These are phyloP conservation scores for Trametes coccinea DNA, from an alignment of 768 basidiomycete genomes.

Conservation along the genomic window DNA sequence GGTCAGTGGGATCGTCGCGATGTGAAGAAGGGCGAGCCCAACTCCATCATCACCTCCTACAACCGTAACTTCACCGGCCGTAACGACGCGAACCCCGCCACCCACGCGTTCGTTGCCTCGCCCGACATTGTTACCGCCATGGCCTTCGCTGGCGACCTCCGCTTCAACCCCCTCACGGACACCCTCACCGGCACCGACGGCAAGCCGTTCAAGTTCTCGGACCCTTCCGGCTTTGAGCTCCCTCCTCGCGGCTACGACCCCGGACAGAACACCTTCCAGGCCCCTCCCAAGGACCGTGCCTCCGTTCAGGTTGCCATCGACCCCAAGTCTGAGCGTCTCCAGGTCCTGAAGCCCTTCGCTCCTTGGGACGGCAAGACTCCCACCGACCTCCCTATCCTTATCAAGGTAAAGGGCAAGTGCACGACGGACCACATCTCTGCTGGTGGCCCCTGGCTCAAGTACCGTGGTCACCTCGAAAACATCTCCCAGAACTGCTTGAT, in stretches of 20 bases:
- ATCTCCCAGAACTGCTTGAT: slow-evolving; percentile 99
- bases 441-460: slow-evolving; percentile 99
- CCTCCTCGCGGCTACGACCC: slow-evolving; percentile 96
- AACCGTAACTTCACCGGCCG: slow-evolving; percentile 99
- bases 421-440: slow-evolving; percentile 97
- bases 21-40: slow-evolving; percentile 93
- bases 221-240: slow-evolving; percentile 88
- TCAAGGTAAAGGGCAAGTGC: slow-evolving; percentile 99
- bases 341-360: slow-evolving; percentile 85
- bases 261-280: slow-evolving; percentile 95
- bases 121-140: slow-evolving; percentile 96
- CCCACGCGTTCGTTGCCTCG: slow-evolving; percentile 94
- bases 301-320: slow-evolving; percentile 84
- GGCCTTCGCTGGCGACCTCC: slow-evolving; percentile 89
- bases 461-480: slow-evolving; percentile 98
- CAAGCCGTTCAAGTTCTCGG: slow-evolving; percentile 96
- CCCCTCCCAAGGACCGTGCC: slow-evolving; percentile 84
- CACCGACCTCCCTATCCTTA: slow-evolving; percentile 85
- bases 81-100: slow-evolving; percentile 99
- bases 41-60: slow-evolving; percentile 99
- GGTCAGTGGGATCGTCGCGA: slow-evolving; percentile 99
- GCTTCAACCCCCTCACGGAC: slow-evolving; percentile 97
- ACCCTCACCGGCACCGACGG: slow-evolving; percentile 85
- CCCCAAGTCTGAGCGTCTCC: slow-evolving; percentile 86
- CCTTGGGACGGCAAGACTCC: slow-evolving; percentile 95